A percentile compares a stretch with the other conserved stretches of the same genome.
Evolutionary conservation across 139 green algal species (phyloP).

Genomic region (Closterium sp.): DNA sequence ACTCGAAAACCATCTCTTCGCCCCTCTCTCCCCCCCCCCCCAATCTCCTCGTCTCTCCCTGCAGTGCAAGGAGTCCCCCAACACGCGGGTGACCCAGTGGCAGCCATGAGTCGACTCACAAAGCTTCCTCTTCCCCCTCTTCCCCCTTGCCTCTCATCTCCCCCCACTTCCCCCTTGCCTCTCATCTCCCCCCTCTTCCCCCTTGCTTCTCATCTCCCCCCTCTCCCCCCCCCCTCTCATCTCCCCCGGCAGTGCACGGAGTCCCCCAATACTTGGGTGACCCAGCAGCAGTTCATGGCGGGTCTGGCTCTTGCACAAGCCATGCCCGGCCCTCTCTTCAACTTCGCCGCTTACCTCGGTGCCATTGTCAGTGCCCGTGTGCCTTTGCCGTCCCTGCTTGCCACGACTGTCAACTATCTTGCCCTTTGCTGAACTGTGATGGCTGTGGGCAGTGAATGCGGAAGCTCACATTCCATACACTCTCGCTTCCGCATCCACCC

Average conservation of each 20-base stretch:
- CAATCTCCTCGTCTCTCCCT: neutral
- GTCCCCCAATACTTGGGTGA: slow-evolving; percentile 73
- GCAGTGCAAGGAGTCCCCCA: too few relatives aligned
- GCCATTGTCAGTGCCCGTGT: slow-evolving; percentile 63
- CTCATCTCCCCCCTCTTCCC: neutral
- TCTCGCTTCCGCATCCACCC: too few relatives aligned
- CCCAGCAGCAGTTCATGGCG: slow-evolving; percentile 78
- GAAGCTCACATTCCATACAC: neutral
- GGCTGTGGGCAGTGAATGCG: neutral
- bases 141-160: neutral
- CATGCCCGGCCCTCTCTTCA: slow-evolving; percentile 94
- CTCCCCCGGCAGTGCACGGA: slow-evolving; percentile 4
- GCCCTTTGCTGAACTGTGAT: neutral
- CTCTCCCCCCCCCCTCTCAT: neutral
- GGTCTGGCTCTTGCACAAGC: slow-evolving; percentile 66
- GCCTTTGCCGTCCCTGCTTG: neutral
- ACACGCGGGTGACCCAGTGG: too few relatives aligned
- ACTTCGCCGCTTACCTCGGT: slow-evolving; percentile 92
- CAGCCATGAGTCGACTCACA: too few relatives aligned
- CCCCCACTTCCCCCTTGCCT: neutral
- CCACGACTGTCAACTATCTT: neutral
- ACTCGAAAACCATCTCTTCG: neutral
- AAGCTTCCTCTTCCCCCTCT: neutral
- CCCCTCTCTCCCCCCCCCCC: neutral
- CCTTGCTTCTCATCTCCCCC: neutral